phyloP scores from a whole-genome alignment of 441 rosid genomes.

The Viola pubescens region DNA sequence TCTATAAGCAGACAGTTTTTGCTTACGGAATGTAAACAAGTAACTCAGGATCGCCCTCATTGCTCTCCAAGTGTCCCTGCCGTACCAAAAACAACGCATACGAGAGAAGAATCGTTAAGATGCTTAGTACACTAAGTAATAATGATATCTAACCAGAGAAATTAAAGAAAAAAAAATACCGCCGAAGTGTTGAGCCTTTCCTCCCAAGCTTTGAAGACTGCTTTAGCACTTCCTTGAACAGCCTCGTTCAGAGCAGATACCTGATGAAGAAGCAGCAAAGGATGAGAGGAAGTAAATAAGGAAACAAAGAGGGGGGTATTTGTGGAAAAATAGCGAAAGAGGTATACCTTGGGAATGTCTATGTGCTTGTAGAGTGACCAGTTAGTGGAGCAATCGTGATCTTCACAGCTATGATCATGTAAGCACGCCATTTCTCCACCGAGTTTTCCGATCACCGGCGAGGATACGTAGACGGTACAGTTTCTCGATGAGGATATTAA shows the following conservation, averaged over 20 bases:
- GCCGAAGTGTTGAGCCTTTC: conserved; percentile 58
- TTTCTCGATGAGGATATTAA: too few relatives aligned
- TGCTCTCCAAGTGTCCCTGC: conserved; percentile 90
- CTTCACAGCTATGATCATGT: conserved; percentile 92
- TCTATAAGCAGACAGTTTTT: neutral
- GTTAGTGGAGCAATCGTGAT: conserved; percentile 80
- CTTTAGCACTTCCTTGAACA: conserved; percentile 74
- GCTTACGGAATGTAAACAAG: conserved; percentile 91
- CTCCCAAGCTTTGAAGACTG: conserved; percentile 93
- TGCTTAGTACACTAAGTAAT: neutral
- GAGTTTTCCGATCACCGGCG: too few relatives aligned
- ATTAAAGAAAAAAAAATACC: conserved; percentile 25
- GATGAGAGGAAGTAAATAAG: neutral
- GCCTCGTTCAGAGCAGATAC: conserved; percentile 84
- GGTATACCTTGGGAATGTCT: conserved; percentile 64
- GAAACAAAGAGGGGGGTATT: neutral
- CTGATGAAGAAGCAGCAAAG: conserved; percentile 22
- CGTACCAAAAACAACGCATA: conserved; percentile 5
- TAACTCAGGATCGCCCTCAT: conserved; percentile 91
- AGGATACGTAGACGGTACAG: too few relatives aligned
- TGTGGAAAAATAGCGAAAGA: conserved; percentile 10
- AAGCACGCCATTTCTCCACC: conserved; percentile 54
- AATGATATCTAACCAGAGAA: neutral
- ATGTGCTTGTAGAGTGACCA: conserved; percentile 97
- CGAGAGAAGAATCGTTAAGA: neutral